A percentile compares a stretch with the other conserved stretches of the same genome.
Conservation (phyloP, 2,329 filamentous ascomycete genomes). For the Fusarium sarcochroum region DNA sequence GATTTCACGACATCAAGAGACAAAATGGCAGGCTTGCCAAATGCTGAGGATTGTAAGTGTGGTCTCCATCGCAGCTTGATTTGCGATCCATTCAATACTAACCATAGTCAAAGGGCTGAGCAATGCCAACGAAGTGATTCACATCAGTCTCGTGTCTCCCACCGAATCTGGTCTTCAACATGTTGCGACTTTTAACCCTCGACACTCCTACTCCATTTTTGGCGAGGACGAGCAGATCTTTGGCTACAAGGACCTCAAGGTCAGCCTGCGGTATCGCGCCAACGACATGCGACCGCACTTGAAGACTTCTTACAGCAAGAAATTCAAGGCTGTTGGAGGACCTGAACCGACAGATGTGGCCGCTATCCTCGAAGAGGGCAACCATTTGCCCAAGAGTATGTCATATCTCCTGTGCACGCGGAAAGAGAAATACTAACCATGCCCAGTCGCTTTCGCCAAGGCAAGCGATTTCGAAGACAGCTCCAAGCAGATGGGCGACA, state of each 20-base stretch:
- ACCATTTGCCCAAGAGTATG: conserved; percentile 77
- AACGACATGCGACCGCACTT: conserved; percentile 85
- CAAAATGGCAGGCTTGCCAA: conserved; percentile 50
- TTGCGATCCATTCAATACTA: conserved; percentile 24
- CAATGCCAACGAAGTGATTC: conserved; percentile 73
- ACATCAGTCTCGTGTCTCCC: conserved; percentile 70
- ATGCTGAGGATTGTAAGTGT: conserved; percentile 54
- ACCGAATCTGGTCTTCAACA: conserved; percentile 66
- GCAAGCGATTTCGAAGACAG: conserved; percentile 72
- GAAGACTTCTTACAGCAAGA: conserved; percentile 78
- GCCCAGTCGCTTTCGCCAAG: conserved; percentile 75
- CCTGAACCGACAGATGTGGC: conserved; percentile 78
- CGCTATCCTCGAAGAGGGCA: conserved; percentile 72
- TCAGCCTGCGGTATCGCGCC: conserved; percentile 77
- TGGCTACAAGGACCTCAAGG: conserved; percentile 85
- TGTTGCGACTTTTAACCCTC: conserved; percentile 81
- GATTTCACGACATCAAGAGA: neutral
- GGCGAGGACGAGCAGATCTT: conserved; percentile 94
- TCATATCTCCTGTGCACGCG: conserved; percentile 39
- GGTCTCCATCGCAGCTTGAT: conserved; percentile 3
- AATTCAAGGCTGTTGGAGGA: conserved; percentile 77
- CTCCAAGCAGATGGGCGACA: conserved; percentile 60
- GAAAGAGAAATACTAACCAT: conserved; percentile 24
- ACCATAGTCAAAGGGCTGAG: conserved; percentile 65
- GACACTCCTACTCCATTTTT: conserved; percentile 93